phyloP scores from a whole-genome alignment of 495 filamentous ascomycete genomes.

The Lentithecium fluviatile region DNA sequence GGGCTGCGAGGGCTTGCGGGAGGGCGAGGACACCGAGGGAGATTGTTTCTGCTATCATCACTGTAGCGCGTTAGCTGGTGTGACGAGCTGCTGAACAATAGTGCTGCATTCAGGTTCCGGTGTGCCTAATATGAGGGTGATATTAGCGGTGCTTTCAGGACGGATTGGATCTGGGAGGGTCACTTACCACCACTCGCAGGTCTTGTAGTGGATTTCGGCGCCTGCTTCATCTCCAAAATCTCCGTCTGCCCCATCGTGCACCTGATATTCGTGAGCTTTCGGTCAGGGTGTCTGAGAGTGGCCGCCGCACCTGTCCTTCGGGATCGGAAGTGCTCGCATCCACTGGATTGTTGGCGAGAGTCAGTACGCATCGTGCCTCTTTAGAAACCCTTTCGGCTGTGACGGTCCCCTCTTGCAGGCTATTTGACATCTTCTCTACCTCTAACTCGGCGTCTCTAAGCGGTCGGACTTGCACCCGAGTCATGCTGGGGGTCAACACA shows the following conservation, averaged over 20 bases:
- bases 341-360: not conserved
- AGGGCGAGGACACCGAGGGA: constrained; percentile 42
- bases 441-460: no score
- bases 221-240: constrained; percentile 30
- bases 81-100: not conserved
- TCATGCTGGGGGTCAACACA: no score
- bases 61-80: constrained; percentile 4
- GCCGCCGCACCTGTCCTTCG: constrained; percentile 10
- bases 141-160: not conserved
- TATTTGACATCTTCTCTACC: no score
- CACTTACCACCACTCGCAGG: constrained; percentile 31
- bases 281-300: not conserved
- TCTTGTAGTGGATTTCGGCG: constrained; percentile 31
- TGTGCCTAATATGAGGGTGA: constrained; percentile 9
- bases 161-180: no score
- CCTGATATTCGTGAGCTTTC: constrained; percentile 11
- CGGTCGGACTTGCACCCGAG: no score
- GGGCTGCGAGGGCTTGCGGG: constrained; percentile 33
- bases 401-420: no score
- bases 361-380: not conserved
- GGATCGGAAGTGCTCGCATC: not conserved
- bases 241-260: not conserved
- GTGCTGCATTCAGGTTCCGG: constrained; percentile 16
- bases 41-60: constrained; percentile 46
- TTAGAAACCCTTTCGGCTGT: not conserved